These are phyloP conservation scores for Paspalum vaginatum DNA, from an alignment of 176 grass and related monocot genomes.

Conservation along the genomic window DNA sequence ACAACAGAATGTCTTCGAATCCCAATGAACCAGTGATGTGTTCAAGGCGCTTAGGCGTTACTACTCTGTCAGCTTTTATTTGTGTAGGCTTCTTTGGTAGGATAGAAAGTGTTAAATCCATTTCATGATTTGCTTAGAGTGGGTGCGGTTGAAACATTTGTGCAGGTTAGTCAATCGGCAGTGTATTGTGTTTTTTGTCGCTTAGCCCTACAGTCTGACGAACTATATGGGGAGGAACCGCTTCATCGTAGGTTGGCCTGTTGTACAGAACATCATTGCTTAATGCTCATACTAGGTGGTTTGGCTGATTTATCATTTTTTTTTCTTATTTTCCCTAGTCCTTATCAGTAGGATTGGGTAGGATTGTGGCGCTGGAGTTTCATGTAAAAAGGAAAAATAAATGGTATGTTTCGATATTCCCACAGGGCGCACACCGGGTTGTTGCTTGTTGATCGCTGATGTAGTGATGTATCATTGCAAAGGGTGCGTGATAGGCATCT, in stretches of 20 bases:
- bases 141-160: background rate
- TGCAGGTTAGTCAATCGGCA: background rate
- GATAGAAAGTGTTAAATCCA: constrained; percentile 8
- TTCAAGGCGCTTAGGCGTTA: background rate
- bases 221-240: constrained; percentile 1
- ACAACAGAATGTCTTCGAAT: constrained; percentile 10
- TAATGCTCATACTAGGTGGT: background rate
- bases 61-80: background rate
- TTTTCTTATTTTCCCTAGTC: background rate
- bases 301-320: background rate
- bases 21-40: background rate
- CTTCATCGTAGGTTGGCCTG: background rate
- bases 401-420: background rate
- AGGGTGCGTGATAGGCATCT: background rate
- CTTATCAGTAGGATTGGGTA: too few species aligned
- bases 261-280: background rate
- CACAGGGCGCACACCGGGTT: too few species aligned
- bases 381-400: too few species aligned
- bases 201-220: background rate
- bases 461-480: background rate
- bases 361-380: background rate
- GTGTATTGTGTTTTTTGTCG: background rate
- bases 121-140: constrained; percentile 22
- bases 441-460: background rate
- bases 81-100: constrained; percentile 8